phyloP scores from a whole-genome alignment of 768 basidiomycete genomes.

The Mrakia blollopis region DNA sequence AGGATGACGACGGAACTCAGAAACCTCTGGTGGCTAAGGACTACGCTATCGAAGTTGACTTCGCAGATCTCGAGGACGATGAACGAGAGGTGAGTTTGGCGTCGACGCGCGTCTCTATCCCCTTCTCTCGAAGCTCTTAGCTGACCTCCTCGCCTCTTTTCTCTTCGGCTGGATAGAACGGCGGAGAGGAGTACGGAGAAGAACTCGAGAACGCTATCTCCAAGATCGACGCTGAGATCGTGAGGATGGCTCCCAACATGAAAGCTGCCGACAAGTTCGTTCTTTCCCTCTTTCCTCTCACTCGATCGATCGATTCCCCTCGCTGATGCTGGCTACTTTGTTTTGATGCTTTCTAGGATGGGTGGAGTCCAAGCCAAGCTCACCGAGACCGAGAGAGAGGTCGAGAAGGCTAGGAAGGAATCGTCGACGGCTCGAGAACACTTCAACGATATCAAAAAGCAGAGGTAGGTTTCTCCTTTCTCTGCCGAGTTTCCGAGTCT shows the following conservation, averaged over 20 bases:
- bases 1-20: slow-evolving; percentile 76
- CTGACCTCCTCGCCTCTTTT: neutral
- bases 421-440: slow-evolving; percentile 85
- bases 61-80: slow-evolving; percentile 65
- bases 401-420: slow-evolving; percentile 83
- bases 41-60: slow-evolving; percentile 87
- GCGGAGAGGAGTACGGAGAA: slow-evolving; percentile 59
- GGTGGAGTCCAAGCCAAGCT: slow-evolving; percentile 62
- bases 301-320: slow-evolving; percentile 43
- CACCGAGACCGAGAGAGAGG: slow-evolving; percentile 82
- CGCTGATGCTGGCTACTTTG: slow-evolving; percentile 53
- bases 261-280: slow-evolving; percentile 85
- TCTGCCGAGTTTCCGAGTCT: too few species aligned
- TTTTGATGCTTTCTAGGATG: slow-evolving; percentile 26
- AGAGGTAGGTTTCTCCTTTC: slow-evolving; percentile 53
- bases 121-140: neutral
- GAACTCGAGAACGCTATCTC: slow-evolving; percentile 68
- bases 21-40: slow-evolving; percentile 65
- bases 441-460: slow-evolving; percentile 79
- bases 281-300: neutral
- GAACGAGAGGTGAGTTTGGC: slow-evolving; percentile 57
- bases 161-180: slow-evolving; percentile 49
- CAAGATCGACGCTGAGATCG: slow-evolving; percentile 72
- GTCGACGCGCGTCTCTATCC: neutral
- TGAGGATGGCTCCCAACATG: slow-evolving; percentile 91